Evolutionary conservation across 1,139 yeast genomes (phyloP), one percentile per base, ranked within the genome.

Genomic region (Yamadazyma blattariae): DNA sequence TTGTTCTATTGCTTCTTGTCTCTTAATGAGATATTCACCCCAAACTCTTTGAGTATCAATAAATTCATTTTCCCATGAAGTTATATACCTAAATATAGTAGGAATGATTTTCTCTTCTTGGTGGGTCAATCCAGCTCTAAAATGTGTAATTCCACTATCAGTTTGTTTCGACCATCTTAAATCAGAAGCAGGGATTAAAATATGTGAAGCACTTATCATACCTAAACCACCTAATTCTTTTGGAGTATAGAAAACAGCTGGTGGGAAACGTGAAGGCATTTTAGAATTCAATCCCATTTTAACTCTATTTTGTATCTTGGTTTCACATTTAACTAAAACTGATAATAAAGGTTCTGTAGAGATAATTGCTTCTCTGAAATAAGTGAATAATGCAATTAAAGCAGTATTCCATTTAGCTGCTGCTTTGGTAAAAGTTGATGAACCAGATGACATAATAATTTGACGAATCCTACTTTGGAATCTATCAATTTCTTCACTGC

Each of bases 261-360:
- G 99, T 3, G 99, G 99, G 62, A 94, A 94, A 36, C 99, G 72
- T 0, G 96, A 82, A 0, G 99, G 99, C 99, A 94, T 94, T 60
- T 94, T 94, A 7, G 97, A 90, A 52, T 94, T 94, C 42, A 94
- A 70, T 0, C 98, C 98, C 67, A 92, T 77, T 56, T 94, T 94
- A 17, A 94, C 96, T 46, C 96, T 72, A 37, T 92, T 94, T 57
- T 94, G 99, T 33, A 94, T 83, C 53, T 86, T 84, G 1, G 97
- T 90, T 54, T 94, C 99, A 48, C 95, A 80, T 51, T 86, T 87
- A 8, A 92, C 98, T 32, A 94, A 65, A 1, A 81, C 70, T 56
- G 90, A 97, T 11, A 94, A 66, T 27, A 94, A 65, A 4, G 82
- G 59, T 34, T 82, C 89, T 0, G 98, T 89, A 0, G 95, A 73